Conservation (phyloP, 2,329 filamentous ascomycete species). For the Cadophora sp. region DNA sequence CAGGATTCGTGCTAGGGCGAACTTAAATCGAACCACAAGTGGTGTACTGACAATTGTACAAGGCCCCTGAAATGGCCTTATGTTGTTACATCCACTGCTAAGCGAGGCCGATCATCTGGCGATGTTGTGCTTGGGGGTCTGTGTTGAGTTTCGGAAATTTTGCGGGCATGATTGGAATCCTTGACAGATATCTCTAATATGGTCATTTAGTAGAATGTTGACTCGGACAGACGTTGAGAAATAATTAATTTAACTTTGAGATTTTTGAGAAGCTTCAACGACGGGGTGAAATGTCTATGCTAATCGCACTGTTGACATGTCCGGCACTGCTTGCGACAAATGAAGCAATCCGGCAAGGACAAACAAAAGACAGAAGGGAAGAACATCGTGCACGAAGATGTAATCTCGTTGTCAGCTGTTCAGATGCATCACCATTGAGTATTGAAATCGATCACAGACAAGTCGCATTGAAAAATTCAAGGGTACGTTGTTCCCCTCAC, state of each 20-base stretch:
- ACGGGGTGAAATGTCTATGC: constrained; percentile 24
- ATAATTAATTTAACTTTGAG: neutral
- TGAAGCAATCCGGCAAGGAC: constrained; percentile 58
- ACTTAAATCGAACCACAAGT: constrained; percentile 15
- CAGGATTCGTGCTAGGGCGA: neutral
- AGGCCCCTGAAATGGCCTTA: constrained; percentile 27
- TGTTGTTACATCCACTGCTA: constrained; percentile 23
- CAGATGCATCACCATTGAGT: constrained; percentile 52
- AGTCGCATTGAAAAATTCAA: constrained; percentile 54
- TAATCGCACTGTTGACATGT: constrained; percentile 37
- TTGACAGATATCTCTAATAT: constrained; percentile 28
- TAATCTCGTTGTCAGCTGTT: constrained; percentile 55
- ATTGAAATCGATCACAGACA: constrained; percentile 53
- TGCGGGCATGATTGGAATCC: constrained; percentile 19
- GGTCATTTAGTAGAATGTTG: constrained; percentile 17
- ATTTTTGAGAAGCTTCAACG: neutral
- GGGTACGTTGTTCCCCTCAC: constrained; percentile 44
- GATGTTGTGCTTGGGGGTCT: constrained; percentile 26
- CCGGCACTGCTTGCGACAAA: constrained; percentile 55
- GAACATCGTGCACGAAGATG: constrained; percentile 57
- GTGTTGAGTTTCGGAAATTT: constrained; percentile 27
- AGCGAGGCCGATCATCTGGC: constrained; percentile 35
- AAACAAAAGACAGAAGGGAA: constrained; percentile 55
- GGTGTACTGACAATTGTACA: neutral
- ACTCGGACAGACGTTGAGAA: neutral